Evolutionary conservation across 2,329 filamentous ascomycete species (phyloP).

Genomic region (Beauveria sp.): DNA sequence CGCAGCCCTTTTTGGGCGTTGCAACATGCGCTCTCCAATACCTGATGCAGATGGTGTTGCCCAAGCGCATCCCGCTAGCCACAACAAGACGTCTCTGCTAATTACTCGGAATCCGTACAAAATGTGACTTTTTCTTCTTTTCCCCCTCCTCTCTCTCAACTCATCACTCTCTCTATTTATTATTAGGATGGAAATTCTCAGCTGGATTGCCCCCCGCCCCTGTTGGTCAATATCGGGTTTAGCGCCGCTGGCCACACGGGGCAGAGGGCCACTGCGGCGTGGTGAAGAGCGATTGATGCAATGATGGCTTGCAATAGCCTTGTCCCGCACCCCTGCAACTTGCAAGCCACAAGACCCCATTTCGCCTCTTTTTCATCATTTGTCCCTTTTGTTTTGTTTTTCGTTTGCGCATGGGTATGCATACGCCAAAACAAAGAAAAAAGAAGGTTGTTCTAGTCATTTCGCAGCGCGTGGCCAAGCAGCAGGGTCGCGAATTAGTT

Average conservation of each 20-base stretch:
- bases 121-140: background rate
- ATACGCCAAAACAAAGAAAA: too few relatives aligned
- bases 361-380: background rate
- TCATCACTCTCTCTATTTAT: too few relatives aligned
- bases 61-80: background rate
- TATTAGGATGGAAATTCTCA: background rate
- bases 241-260: background rate
- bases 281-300: background rate
- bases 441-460: too few relatives aligned
- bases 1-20: too few relatives aligned
- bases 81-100: too few relatives aligned
- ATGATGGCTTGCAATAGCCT: slow-evolving; percentile 5
- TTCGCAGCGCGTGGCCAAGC: too few relatives aligned
- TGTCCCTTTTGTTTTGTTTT: too few relatives aligned
- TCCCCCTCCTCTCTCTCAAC: too few relatives aligned
- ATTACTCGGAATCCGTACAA: background rate
- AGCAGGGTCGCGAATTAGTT: too few relatives aligned
- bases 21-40: too few relatives aligned
- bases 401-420: too few relatives aligned
- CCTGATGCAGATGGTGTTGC: background rate
- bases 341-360: background rate
- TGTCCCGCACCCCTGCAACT: background rate
- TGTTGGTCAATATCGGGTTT: slow-evolving; percentile 1
- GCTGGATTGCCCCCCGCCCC: background rate
- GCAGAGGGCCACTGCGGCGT: background rate